Conservation (phyloP, 805 yeast genomes). For the Ogataea trehaloabstinens region DNA sequence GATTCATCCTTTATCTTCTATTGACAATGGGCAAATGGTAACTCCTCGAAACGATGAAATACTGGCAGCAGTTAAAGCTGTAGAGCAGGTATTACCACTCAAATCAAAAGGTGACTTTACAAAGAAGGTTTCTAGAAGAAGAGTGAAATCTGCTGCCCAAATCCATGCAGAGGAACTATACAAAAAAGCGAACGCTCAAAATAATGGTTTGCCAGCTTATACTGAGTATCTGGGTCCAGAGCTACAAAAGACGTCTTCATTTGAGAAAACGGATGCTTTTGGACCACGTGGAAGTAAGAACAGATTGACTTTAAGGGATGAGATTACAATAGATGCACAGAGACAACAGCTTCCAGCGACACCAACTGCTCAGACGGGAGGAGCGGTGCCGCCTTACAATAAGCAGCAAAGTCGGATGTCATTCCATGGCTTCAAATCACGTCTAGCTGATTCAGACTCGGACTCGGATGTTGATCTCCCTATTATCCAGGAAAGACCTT, state of each 20-base stretch:
- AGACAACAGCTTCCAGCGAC: slow-evolving; percentile 5
- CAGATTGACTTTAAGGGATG: slow-evolving; percentile 26
- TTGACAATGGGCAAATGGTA: slow-evolving; percentile 28
- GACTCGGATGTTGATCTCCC: slow-evolving; percentile 39
- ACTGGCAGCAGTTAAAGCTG: slow-evolving; percentile 15
- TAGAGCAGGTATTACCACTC: slow-evolving; percentile 22
- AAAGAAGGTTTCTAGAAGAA: slow-evolving; percentile 6
- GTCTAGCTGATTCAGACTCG: slow-evolving; percentile 65
- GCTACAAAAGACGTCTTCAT: slow-evolving; percentile 48
- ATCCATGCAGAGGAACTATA: slow-evolving; percentile 52
- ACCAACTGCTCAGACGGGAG: slow-evolving; percentile 17
- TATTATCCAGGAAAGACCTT: slow-evolving; percentile 8
- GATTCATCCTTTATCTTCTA: slow-evolving; percentile 1
- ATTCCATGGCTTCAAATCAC: slow-evolving; percentile 40
- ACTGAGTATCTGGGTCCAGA: slow-evolving; percentile 29
- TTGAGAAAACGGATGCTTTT: slow-evolving; percentile 40
- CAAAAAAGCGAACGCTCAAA: slow-evolving; percentile 45
- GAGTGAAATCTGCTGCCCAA: slow-evolving; percentile 22
- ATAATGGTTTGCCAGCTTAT: slow-evolving; percentile 22
- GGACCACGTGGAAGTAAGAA: slow-evolving; percentile 30
- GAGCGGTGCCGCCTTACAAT: slow-evolving; percentile 7
- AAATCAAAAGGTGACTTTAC: slow-evolving; percentile 7
- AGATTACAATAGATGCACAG: slow-evolving; percentile 8
- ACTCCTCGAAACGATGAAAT: slow-evolving; percentile 30
- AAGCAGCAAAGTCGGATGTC: slow-evolving; percentile 5